Evolutionary conservation across 1,284 basidiomycete species (phyloP).

Genomic region (Apiotrichum sp.): DNA sequence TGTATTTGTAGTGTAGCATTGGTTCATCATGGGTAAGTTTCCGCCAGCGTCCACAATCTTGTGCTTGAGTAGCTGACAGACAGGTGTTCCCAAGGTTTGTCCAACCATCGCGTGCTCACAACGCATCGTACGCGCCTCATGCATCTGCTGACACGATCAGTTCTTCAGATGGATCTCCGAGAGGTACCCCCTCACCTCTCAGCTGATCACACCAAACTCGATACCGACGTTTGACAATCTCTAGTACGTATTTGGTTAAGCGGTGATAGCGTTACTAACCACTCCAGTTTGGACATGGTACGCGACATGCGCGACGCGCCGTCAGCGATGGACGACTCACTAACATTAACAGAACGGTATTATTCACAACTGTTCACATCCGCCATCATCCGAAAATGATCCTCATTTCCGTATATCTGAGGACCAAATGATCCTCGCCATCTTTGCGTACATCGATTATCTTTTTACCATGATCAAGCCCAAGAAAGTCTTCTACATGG

Average conservation of each 20-base stretch:
- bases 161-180: slow-evolving; percentile 63
- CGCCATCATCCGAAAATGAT: slow-evolving; percentile 63
- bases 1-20: slow-evolving; percentile 5
- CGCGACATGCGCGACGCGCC: neutral
- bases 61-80: too few species aligned
- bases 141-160: slow-evolving; percentile 26
- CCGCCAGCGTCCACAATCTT: neutral
- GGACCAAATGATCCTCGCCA: slow-evolving; percentile 93
- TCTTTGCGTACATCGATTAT: slow-evolving; percentile 95
- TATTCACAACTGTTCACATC: slow-evolving; percentile 81
- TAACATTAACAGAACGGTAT: slow-evolving; percentile 77
- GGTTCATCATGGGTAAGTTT: slow-evolving; percentile 26
- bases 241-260: slow-evolving; percentile 32
- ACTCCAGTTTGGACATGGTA: slow-evolving; percentile 34
- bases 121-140: too few species aligned
- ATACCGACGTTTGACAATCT: slow-evolving; percentile 50
- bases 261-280: neutral
- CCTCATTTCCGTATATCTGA: slow-evolving; percentile 92
- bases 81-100: slow-evolving; percentile 37
- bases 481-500: slow-evolving; percentile 94
- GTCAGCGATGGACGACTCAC: neutral
- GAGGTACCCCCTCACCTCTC: slow-evolving; percentile 95
- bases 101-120: neutral
- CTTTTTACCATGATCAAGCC: slow-evolving; percentile 97
- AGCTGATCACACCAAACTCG: slow-evolving; percentile 90